These are phyloP conservation scores for Zymoseptoria tritici DNA, from an alignment of 2,329 filamentous ascomycete genomes.

Conservation along the genomic window DNA sequence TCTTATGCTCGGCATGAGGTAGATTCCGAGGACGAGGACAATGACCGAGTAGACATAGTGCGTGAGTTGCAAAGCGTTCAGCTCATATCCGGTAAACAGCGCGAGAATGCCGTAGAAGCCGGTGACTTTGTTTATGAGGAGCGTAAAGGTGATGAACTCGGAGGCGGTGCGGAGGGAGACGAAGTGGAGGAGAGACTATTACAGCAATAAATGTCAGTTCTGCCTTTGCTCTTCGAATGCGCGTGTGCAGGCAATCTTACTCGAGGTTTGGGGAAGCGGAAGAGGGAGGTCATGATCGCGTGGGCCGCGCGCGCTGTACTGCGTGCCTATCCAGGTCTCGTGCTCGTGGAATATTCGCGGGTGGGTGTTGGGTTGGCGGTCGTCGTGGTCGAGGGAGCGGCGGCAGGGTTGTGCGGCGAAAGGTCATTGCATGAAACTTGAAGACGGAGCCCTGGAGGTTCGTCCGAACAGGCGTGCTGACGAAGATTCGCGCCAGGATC, in stretches of 20 bases:
- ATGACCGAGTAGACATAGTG: constrained; percentile 85
- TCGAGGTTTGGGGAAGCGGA: constrained; percentile 13
- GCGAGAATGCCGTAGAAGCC: constrained; percentile 86
- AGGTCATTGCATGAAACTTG: background rate
- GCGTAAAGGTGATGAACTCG: constrained; percentile 72
- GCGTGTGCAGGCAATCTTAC: constrained; percentile 5
- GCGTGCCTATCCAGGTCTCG: background rate
- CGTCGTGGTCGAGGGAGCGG: background rate
- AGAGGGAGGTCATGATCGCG: constrained; percentile 1
- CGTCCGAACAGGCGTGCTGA: background rate
- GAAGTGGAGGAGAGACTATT: constrained; percentile 73
- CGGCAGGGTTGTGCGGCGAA: background rate
- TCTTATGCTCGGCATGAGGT: constrained; percentile 73
- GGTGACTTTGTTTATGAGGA: constrained; percentile 87
- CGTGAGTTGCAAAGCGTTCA: constrained; percentile 75
- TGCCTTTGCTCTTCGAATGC: background rate
- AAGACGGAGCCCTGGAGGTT: background rate
- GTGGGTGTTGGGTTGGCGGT: background rate
- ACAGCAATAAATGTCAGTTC: background rate
- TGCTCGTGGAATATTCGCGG: background rate
- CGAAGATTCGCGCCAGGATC: background rate
- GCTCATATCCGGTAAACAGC: constrained; percentile 74
- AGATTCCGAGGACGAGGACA: constrained; percentile 59
- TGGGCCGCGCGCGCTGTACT: background rate
- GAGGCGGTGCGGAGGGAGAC: constrained; percentile 81